phyloP scores from a whole-genome alignment of 2,329 filamentous ascomycete species.

The Sporothrix pseudoabietina region DNA sequence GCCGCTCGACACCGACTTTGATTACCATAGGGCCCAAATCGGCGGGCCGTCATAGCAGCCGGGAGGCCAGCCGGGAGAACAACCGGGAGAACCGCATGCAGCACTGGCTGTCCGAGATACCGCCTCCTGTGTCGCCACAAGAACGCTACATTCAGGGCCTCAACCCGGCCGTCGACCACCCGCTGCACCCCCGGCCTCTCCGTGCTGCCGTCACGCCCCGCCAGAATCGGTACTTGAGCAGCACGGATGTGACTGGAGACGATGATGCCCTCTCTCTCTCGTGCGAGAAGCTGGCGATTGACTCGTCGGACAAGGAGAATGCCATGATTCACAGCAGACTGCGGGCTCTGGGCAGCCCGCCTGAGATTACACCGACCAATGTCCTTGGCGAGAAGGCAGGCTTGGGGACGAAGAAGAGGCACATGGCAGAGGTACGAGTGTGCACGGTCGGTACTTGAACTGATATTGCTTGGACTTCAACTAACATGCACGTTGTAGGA shows the following conservation, averaged over 20 bases:
- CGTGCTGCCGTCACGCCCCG: conserved; percentile 8
- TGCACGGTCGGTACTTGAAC: neutral
- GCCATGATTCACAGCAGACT: conserved; percentile 13
- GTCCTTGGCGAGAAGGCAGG: neutral
- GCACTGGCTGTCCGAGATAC: conserved; percentile 35
- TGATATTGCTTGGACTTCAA: neutral
- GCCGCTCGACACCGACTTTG: conserved; percentile 14
- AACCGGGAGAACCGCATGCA: conserved; percentile 32
- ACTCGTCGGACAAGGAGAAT: conserved; percentile 30
- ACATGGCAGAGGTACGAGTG: conserved; percentile 23
- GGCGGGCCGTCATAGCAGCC: neutral
- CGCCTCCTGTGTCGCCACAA: conserved; percentile 32
- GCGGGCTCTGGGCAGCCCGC: neutral
- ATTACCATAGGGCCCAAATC: conserved; percentile 12
- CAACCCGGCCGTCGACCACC: conserved; percentile 32
- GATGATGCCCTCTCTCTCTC: conserved; percentile 8
- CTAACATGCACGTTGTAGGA: neutral
- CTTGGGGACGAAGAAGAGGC: conserved; percentile 30
- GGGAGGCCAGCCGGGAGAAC: neutral
- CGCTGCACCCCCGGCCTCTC: conserved; percentile 35
- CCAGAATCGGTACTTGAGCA: conserved; percentile 21
- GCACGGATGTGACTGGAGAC: neutral
- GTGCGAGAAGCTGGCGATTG: conserved; percentile 25
- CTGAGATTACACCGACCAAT: neutral
- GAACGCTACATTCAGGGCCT: conserved; percentile 35